Evolutionary conservation across 2,329 filamentous ascomycete genomes (phyloP).

Genomic region (Tympanopsis confertula): DNA sequence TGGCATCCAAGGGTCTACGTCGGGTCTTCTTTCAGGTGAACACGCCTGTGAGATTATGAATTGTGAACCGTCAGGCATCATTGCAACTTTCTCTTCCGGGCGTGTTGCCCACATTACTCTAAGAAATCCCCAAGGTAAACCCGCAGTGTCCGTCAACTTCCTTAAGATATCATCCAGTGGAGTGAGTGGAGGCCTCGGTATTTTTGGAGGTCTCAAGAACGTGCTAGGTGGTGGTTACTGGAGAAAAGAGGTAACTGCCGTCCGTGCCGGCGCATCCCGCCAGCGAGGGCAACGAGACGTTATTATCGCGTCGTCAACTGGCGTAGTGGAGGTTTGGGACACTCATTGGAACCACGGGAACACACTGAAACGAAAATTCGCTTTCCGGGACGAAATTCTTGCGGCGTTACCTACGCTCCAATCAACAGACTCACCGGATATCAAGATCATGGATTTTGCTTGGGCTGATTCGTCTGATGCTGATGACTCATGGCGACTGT

Average conservation of each 20-base stretch:
- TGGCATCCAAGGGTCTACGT: slow-evolving; percentile 39
- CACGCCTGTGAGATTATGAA: slow-evolving; percentile 39
- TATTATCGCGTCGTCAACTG: slow-evolving; percentile 40
- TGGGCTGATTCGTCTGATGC: background rate
- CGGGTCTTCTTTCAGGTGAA: slow-evolving; percentile 41
- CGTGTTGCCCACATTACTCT: slow-evolving; percentile 48
- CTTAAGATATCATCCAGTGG: slow-evolving; percentile 26
- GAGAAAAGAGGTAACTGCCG: slow-evolving; percentile 42
- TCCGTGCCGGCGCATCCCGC: slow-evolving; percentile 36
- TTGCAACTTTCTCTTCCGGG: slow-evolving; percentile 45
- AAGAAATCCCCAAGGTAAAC: slow-evolving; percentile 46
- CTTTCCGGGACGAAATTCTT: slow-evolving; percentile 32
- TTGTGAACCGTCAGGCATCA: slow-evolving; percentile 48
- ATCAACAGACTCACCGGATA: slow-evolving; percentile 15
- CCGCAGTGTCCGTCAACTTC: slow-evolving; percentile 37
- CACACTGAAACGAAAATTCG: slow-evolving; percentile 35
- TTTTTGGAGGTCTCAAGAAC: slow-evolving; percentile 43
- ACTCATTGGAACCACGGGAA: slow-evolving; percentile 48
- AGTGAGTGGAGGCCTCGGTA: slow-evolving; percentile 25
- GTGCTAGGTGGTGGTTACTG: slow-evolving; percentile 38
- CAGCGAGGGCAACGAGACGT: slow-evolving; percentile 49
- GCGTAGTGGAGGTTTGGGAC: slow-evolving; percentile 47
- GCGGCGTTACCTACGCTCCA: slow-evolving; percentile 24
- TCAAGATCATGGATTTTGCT: background rate
- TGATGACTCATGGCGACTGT: background rate